These are phyloP conservation scores for Ophiostoma montium DNA, from an alignment of 2,329 filamentous ascomycete genomes.

Conservation along the genomic window DNA sequence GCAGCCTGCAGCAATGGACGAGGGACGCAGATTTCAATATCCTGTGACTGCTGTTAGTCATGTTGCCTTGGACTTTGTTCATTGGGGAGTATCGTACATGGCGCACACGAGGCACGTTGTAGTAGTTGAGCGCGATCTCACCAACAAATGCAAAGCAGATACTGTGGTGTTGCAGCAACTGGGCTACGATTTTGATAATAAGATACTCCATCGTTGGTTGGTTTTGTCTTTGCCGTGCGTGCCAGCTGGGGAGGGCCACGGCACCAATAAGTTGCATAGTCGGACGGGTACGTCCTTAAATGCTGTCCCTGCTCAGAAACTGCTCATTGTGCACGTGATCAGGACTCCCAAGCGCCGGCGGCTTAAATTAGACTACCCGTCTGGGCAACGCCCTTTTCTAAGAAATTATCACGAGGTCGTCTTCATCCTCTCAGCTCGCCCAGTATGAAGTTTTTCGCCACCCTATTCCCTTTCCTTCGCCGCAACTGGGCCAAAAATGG, in stretches of 20 bases:
- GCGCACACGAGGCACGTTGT: neutral
- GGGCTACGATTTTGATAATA: neutral
- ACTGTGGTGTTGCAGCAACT: neutral
- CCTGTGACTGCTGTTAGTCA: neutral
- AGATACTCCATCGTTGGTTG: neutral
- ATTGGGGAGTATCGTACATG: neutral
- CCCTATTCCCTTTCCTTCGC: neutral
- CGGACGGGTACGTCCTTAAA: no score
- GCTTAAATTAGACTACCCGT: no score
- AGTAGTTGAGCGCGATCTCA: neutral
- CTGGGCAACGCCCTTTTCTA: no score
- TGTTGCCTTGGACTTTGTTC: neutral
- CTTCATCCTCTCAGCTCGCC: no score
- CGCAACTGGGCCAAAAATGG: neutral
- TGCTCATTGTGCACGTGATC: no score
- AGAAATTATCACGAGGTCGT: no score
- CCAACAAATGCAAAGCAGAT: neutral
- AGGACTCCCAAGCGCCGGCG: no score
- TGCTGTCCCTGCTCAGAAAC: no score
- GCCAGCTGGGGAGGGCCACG: no score
- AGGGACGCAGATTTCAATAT: neutral
- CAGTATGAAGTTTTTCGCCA: no score
- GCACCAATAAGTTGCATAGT: neutral
- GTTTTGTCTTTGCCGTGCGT: neutral
- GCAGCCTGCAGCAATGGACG: neutral